Evolutionary conservation across 2,329 filamentous ascomycete species (phyloP).

Genomic region (Capronia americana): DNA sequence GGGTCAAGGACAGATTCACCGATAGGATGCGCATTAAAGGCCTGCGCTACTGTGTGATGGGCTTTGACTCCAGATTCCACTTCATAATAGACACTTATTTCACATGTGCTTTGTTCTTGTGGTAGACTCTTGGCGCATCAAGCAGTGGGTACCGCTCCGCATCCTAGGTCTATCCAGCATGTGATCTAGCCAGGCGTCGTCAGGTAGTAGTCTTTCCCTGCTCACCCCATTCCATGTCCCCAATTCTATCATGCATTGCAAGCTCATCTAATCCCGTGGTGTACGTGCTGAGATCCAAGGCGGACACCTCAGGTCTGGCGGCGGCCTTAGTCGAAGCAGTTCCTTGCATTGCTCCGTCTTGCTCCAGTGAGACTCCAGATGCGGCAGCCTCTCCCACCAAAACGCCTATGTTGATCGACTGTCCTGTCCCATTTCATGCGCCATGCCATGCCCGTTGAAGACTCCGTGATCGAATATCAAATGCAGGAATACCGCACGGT

Average conservation of each 20-base stretch:
- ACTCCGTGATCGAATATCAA: slow-evolving; percentile 16
- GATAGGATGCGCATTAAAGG: background rate
- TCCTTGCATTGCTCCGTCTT: background rate
- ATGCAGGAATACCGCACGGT: slow-evolving; percentile 26
- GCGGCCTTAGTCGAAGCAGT: background rate
- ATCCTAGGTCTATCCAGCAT: background rate
- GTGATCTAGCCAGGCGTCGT: background rate
- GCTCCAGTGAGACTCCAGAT: background rate
- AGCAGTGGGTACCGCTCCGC: background rate
- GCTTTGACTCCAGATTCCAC: background rate
- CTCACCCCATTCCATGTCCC: background rate
- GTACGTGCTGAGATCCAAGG: slow-evolving; percentile 1
- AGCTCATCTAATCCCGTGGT: background rate
- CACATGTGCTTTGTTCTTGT: background rate
- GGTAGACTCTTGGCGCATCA: background rate
- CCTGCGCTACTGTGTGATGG: background rate
- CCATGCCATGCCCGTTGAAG: slow-evolving; percentile 13
- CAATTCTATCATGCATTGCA: slow-evolving; percentile 5
- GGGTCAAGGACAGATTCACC: background rate
- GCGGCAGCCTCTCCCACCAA: background rate
- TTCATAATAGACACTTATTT: background rate
- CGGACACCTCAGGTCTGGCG: background rate
- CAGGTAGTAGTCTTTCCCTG: background rate
- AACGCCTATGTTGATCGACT: slow-evolving; percentile 7
- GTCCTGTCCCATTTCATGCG: slow-evolving; percentile 15